A percentile compares a stretch with the other conserved stretches of the same genome.
phyloP scores from a whole-genome alignment of 306 rosid genomes.

The Phaseolus lunatus region DNA sequence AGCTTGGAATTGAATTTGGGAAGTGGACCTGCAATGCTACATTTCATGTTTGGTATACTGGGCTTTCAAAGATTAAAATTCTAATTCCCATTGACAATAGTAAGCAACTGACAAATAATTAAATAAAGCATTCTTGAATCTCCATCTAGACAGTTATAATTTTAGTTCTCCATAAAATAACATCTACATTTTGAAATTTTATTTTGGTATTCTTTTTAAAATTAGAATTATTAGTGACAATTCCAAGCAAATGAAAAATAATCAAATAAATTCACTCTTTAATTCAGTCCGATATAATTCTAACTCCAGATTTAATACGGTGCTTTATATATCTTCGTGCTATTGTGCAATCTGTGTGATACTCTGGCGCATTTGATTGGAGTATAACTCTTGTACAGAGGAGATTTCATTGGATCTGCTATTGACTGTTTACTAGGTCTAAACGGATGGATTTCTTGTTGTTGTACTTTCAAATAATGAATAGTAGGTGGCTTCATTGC shows the following conservation, averaged over 20 bases:
- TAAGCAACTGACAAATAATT: not conserved
- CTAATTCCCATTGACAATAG: not conserved
- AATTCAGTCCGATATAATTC: not conserved
- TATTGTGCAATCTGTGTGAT: not conserved
- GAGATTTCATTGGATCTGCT: not conserved
- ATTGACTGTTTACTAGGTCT: conserved; percentile 11
- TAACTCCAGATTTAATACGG: conserved; percentile 8
- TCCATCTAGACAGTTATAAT: not conserved
- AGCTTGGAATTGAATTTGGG: not conserved
- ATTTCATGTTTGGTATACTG: not conserved
- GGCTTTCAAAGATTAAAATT: not conserved
- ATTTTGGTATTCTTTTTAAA: conserved; percentile 5
- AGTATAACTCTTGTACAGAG: not conserved
- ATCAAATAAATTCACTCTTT: not conserved
- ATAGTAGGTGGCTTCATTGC: conserved; percentile 20
- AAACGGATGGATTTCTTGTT: not conserved
- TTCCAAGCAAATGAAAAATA: not conserved
- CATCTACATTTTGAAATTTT: not conserved
- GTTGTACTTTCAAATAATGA: conserved; percentile 6
- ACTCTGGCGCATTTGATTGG: conserved; percentile 5
- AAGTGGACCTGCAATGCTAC: conserved; percentile 1
- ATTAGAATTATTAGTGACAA: not conserved
- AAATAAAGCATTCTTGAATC: not conserved
- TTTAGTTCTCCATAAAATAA: not conserved
- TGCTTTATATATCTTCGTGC: not conserved